Evolutionary conservation across 148 eudicot genomes (phyloP).

Genomic region (Arctostaphylos glauca): DNA sequence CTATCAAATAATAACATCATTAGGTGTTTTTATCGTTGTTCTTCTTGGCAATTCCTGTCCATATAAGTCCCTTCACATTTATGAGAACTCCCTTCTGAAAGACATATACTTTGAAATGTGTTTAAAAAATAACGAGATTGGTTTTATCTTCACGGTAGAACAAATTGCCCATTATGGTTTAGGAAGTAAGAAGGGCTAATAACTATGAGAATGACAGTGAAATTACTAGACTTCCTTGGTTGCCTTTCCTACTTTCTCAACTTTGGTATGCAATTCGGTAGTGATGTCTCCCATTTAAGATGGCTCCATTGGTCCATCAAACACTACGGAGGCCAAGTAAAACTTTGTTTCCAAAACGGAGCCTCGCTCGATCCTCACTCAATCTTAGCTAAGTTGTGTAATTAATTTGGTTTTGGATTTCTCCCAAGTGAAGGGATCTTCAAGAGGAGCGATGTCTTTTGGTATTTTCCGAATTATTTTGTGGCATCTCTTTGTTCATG

Average conservation of each 20-base stretch:
- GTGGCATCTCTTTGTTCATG: neutral
- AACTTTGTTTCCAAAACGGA: neutral
- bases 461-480: neutral
- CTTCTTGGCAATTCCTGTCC: neutral
- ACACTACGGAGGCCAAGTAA: neutral
- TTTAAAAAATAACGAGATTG: neutral
- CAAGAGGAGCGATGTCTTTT: neutral
- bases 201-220: neutral
- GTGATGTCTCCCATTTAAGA: neutral
- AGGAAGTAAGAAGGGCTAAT: neutral
- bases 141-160: neutral
- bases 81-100: neutral
- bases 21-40: neutral
- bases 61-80: neutral
- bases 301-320: conserved; percentile 1
- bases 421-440: neutral
- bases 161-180: neutral
- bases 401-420: neutral
- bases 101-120: neutral
- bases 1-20: neutral
- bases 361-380: neutral
- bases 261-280: neutral
- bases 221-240: neutral
- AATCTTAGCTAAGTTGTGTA: neutral
- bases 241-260: neutral